Base-by-base conservation (phyloP, 2,329 filamentous ascomycete genomes). In the Diaporthe citri region DNA sequence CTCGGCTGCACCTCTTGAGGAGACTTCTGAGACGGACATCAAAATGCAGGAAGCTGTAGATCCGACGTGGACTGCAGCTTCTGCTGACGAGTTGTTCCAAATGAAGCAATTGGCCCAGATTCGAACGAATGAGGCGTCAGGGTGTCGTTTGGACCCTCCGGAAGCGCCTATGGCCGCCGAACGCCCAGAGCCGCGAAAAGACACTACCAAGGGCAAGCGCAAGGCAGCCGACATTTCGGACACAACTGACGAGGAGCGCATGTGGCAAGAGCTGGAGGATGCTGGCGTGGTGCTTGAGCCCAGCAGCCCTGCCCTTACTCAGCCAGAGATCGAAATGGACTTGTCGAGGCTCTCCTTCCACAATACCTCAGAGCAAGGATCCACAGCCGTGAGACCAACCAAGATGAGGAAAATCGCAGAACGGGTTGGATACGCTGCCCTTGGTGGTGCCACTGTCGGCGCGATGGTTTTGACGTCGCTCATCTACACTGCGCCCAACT, bases 401-500 rank as follows among this genome's bases (percentile, higher is more conserved):
- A 84, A 83, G 80, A 74, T 79, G 48, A 78, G 77, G 66, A 74
- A 77, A 41, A 77, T 83, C 34, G 82, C 80, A 2, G 82, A 83
- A 73, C 79, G 79, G 28, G 75, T 84, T 12, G 82, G 83, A 10
- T 83, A 83, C 74, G 83, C 83, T 2, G 83, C 84, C 3, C 79
- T 85, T 1, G 84, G 84, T 13, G 82, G 82, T 25, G 79, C 81
- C 31, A 80, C 82, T 10, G 80, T 81, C 15, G 82, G 83, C 12
- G 80, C 82, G 2, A 81, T 83, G 70, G 79, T 85, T 3, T 75
- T 86, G 15, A 81, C 82, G 1, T 82, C 83, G 1, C 78, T 86
- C 17, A 82, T 85, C 56, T 84, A 83, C 75, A 85, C 84, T 12
- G 84, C 84, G 1, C 84, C 84, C 0, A 80, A 80, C 4, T 82